Evolutionary conservation across 1,284 basidiomycete species (phyloP).

Genomic region (Leccinum subatratum): DNA sequence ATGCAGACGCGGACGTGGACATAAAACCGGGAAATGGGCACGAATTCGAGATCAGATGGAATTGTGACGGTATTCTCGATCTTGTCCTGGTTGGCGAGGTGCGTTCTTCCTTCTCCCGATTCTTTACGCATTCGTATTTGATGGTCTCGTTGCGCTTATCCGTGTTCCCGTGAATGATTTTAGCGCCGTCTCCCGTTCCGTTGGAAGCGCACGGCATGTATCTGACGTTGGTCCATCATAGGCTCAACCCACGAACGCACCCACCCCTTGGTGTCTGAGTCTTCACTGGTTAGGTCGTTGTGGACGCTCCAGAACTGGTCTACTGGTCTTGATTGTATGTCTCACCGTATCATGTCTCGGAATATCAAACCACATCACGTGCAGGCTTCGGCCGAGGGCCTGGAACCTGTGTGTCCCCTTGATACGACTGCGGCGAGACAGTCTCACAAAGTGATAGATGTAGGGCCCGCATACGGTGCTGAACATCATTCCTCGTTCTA

Average conservation of each 20-base stretch:
- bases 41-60: conserved; percentile 29
- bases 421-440: neutral
- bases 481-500: conserved; percentile 70
- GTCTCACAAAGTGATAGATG: conserved; percentile 10
- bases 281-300: conserved; percentile 70
- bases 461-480: conserved; percentile 55
- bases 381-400: conserved; percentile 58
- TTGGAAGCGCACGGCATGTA: conserved; percentile 1
- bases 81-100: conserved; percentile 56
- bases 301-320: conserved; percentile 68
- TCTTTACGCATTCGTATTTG: conserved; percentile 22
- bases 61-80: conserved; percentile 52
- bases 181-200: neutral
- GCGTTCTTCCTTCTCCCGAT: conserved; percentile 9
- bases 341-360: conserved; percentile 29
- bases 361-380: conserved; percentile 67
- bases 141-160: conserved; percentile 63
- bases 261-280: conserved; percentile 41
- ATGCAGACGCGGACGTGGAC: conserved; percentile 11
- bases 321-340: conserved; percentile 68
- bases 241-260: neutral
- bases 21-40: conserved; percentile 19
- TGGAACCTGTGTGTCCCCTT: conserved; percentile 51
- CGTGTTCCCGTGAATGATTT: conserved; percentile 40
- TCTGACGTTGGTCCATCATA: neutral